Conservation (phyloP, 306 rosid genomes). For the Carpinus fangiana region DNA sequence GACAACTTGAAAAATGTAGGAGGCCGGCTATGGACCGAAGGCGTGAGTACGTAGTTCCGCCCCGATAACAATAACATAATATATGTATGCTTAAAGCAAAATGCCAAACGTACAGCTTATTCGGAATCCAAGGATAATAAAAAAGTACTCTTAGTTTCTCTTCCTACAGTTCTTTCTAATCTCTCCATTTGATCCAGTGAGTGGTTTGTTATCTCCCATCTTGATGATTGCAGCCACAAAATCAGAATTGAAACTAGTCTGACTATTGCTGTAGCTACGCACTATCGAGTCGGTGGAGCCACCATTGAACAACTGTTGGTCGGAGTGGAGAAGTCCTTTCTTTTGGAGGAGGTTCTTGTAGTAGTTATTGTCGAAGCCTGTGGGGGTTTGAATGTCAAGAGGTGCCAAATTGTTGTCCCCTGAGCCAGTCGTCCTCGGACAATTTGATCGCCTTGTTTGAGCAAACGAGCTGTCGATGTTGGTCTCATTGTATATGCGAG, state of each 20-base stretch:
- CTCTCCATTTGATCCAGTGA: slow-evolving; percentile 80
- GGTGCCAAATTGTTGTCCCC: slow-evolving; percentile 93
- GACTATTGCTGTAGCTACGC: slow-evolving; percentile 32
- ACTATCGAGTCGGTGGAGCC: slow-evolving; percentile 74
- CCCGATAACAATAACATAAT: background rate
- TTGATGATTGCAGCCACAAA: slow-evolving; percentile 66
- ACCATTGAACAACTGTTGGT: slow-evolving; percentile 72
- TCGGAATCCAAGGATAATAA: background rate
- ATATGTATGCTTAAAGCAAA: background rate
- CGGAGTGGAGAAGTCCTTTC: slow-evolving; percentile 83
- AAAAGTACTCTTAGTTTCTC: slow-evolving; percentile 34
- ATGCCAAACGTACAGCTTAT: background rate
- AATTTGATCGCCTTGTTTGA: slow-evolving; percentile 43
- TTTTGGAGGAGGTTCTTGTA: slow-evolving; percentile 61
- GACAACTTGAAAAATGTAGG: too few species aligned
- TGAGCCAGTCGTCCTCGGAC: slow-evolving; percentile 58
- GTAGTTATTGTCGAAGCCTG: slow-evolving; percentile 66
- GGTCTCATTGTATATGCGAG: slow-evolving; percentile 63
- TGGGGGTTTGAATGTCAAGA: slow-evolving; percentile 63
- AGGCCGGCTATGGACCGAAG: too few species aligned
- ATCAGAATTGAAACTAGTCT: slow-evolving; percentile 47
- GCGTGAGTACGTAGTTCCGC: too few species aligned
- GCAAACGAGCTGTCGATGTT: slow-evolving; percentile 59
- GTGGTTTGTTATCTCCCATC: slow-evolving; percentile 85
- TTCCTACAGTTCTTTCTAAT: slow-evolving; percentile 74